These are phyloP conservation scores for Mucor ambiguus DNA, from an alignment of 371 early-diverging fungal genomes.

Conservation along the genomic window DNA sequence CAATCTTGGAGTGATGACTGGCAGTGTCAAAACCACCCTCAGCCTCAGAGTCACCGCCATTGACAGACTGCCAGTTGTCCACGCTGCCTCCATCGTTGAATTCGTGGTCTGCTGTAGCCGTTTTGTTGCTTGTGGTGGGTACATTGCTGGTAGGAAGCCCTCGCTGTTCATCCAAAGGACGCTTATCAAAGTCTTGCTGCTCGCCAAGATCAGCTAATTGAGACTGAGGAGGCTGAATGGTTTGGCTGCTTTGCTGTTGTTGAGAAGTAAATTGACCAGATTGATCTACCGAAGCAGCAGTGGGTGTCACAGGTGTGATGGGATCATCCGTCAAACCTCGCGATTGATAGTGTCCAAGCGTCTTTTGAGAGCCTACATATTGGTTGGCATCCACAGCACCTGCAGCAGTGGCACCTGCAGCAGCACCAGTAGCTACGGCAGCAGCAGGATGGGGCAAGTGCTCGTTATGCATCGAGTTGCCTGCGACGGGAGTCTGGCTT, in stretches of 20 bases:
- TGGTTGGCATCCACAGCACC: neutral
- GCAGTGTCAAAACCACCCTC: neutral
- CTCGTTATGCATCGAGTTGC: neutral
- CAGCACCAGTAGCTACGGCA: neutral
- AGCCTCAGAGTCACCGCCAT: slow-evolving; percentile 1
- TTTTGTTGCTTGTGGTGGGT: neutral
- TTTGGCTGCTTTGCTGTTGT: neutral
- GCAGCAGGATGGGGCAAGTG: neutral
- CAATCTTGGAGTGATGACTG: slow-evolving; percentile 4
- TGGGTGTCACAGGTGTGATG: neutral
- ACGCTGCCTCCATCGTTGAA: neutral
- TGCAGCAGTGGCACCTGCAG: slow-evolving; percentile 1
- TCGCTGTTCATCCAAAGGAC: slow-evolving; percentile 1
- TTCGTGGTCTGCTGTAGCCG: neutral
- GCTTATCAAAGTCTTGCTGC: neutral
- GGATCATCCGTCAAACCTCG: neutral
- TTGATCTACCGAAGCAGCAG: neutral
- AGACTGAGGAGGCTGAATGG: neutral
- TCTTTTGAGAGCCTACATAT: neutral
- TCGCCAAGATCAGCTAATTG: neutral
- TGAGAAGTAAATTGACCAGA: neutral
- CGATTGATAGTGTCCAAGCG: neutral
- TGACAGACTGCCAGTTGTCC: neutral
- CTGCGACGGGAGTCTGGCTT: neutral
- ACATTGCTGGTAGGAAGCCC: neutral